Evolutionary conservation across 768 basidiomycete species (phyloP).

Genomic region (Naganishia onofrii): DNA sequence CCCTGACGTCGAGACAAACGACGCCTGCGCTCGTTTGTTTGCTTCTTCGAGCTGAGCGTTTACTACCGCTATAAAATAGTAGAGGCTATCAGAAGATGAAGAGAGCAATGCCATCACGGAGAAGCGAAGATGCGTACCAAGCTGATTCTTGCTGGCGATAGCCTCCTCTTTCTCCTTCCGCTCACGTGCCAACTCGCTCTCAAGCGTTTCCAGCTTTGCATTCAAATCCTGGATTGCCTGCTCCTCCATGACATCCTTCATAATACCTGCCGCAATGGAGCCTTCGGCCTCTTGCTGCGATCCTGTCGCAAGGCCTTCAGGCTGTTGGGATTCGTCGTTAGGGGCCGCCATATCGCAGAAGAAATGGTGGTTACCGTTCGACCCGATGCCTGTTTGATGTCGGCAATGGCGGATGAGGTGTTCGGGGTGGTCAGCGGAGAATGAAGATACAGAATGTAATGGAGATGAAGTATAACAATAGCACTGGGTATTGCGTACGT

Average conservation of each 20-base stretch:
- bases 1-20: constrained; percentile 17
- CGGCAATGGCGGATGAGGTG: not conserved
- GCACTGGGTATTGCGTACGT: not conserved
- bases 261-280: constrained; percentile 14
- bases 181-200: constrained; percentile 21
- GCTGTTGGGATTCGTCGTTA: constrained; percentile 9
- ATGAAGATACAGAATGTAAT: not conserved
- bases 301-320: constrained; percentile 17
- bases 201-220: constrained; percentile 16
- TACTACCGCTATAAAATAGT: not conserved
- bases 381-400: not conserved
- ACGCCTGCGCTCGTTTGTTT: constrained; percentile 1
- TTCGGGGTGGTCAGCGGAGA: not conserved
- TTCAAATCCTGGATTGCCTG: constrained; percentile 31
- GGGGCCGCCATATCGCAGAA: constrained; percentile 19
- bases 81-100: not conserved
- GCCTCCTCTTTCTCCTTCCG: constrained; percentile 24
- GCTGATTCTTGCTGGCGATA: constrained; percentile 25
- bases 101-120: not conserved
- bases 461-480: not conserved
- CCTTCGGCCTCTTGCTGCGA: constrained; percentile 19
- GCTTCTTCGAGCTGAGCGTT: constrained; percentile 30
- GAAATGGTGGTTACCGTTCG: constrained; percentile 3
- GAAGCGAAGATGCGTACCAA: constrained; percentile 22
- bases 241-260: constrained; percentile 28